Percentiles rank a stretch among this genome's conserved stretches.
These are phyloP conservation scores for Pavlovales sp. DNA, from an alignment of 208 protist species.

Conservation along the genomic window DNA sequence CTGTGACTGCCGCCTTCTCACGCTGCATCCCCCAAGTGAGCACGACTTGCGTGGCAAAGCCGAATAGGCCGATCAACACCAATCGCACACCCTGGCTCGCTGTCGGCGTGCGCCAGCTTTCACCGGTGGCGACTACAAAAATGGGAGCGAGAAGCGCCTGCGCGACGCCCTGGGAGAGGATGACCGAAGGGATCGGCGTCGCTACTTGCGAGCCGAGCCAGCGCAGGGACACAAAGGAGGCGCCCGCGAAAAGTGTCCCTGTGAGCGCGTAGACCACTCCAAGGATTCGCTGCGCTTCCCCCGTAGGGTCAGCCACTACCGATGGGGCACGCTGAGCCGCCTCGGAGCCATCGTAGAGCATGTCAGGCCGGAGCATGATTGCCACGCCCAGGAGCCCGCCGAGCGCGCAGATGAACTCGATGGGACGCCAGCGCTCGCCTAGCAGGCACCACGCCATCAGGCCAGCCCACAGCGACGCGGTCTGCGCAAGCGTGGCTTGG, in stretches of 20 bases:
- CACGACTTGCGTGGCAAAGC: background rate
- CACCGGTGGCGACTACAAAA: background rate
- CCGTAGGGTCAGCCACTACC: background rate
- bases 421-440: background rate
- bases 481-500: background rate
- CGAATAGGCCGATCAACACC: background rate
- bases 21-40: background rate
- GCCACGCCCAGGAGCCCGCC: background rate
- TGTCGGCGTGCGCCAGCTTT: background rate
- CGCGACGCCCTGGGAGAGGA: background rate
- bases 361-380: background rate
- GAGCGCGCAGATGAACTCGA: background rate
- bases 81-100: background rate
- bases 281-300: background rate
- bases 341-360: background rate
- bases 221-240: background rate
- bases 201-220: background rate
- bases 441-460: background rate
- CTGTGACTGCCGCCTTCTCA: background rate
- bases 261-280: background rate
- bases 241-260: background rate
- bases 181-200: background rate
- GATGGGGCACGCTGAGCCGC: no score
- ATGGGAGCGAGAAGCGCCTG: background rate
- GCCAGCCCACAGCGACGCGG: background rate